Percentiles rank a stretch among this genome's conserved stretches.
Evolutionary conservation across 1,284 basidiomycete species (phyloP).

Genomic region (Xerocomus cyaneibrunnescens): DNA sequence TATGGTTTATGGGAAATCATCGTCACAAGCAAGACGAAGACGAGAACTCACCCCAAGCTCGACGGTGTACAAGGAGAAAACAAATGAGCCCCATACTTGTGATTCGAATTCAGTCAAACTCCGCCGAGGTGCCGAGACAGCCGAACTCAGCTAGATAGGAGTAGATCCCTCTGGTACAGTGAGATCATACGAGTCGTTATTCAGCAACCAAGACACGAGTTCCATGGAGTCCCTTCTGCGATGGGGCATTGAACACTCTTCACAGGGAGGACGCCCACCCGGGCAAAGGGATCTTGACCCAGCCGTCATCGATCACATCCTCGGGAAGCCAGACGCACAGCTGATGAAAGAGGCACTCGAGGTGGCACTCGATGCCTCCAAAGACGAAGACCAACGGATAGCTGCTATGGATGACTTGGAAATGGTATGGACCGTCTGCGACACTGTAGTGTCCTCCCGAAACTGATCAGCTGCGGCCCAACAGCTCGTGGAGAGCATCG

Average conservation of each 20-base stretch:
- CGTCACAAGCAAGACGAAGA: slow-evolving; percentile 26
- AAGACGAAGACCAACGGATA: slow-evolving; percentile 65
- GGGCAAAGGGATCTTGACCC: slow-evolving; percentile 63
- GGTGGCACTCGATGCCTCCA: slow-evolving; percentile 63
- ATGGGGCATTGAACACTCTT: slow-evolving; percentile 73
- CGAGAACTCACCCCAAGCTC: slow-evolving; percentile 20
- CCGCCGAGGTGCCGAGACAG: slow-evolving; percentile 18
- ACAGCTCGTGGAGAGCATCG: slow-evolving; percentile 89
- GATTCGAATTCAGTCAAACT: slow-evolving; percentile 17
- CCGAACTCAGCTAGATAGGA: slow-evolving; percentile 16
- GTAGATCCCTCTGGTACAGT: slow-evolving; percentile 12
- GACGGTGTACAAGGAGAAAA: not conserved
- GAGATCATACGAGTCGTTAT: too few species aligned
- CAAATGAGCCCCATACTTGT: too few species aligned
- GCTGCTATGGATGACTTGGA: slow-evolving; percentile 92
- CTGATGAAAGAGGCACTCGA: slow-evolving; percentile 87
- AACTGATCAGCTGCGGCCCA: slow-evolving; percentile 1
- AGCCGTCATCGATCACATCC: slow-evolving; percentile 80
- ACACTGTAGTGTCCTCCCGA: not conserved
- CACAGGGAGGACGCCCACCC: slow-evolving; percentile 29
- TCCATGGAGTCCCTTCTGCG: slow-evolving; percentile 68
- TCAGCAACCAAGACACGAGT: too few species aligned
- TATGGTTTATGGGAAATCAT: slow-evolving; percentile 50
- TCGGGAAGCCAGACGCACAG: slow-evolving; percentile 83
- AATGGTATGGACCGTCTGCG: slow-evolving; percentile 62